Evolutionary conservation across 495 filamentous ascomycete species (phyloP).

Genomic region (Glarea lozoyensis): DNA sequence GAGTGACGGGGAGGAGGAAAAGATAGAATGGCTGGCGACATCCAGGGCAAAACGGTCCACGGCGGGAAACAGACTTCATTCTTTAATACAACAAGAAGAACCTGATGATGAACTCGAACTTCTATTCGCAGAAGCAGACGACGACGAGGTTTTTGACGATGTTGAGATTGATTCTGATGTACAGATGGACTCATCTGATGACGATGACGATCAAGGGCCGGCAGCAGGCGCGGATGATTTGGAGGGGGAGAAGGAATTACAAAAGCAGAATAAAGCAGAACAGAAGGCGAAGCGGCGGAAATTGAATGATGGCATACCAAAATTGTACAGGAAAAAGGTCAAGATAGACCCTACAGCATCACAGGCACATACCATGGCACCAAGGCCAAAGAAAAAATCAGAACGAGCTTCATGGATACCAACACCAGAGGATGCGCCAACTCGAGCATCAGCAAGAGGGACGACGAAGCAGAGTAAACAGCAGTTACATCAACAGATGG

Average conservation of each 20-base stretch:
- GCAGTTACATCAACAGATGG: slow-evolving; percentile 69
- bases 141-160: slow-evolving; percentile 73
- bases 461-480: slow-evolving; percentile 82
- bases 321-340: slow-evolving; percentile 45
- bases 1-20: slow-evolving; percentile 14
- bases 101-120: slow-evolving; percentile 68
- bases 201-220: slow-evolving; percentile 68
- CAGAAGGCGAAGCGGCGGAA: slow-evolving; percentile 63
- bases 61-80: slow-evolving; percentile 76
- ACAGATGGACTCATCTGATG: slow-evolving; percentile 73
- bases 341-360: slow-evolving; percentile 35
- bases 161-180: slow-evolving; percentile 61
- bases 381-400: slow-evolving; percentile 84
- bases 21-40: slow-evolving; percentile 65
- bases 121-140: slow-evolving; percentile 77
- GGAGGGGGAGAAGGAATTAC: slow-evolving; percentile 55
- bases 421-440: slow-evolving; percentile 66
- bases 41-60: slow-evolving; percentile 75
- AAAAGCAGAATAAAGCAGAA: slow-evolving; percentile 48
- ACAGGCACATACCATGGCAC: slow-evolving; percentile 24
- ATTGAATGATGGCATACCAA: slow-evolving; percentile 50
- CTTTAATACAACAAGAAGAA: slow-evolving; percentile 54
- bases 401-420: slow-evolving; percentile 87
- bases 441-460: slow-evolving; percentile 70
- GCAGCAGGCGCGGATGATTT: slow-evolving; percentile 59